Evolutionary conservation across 495 filamentous ascomycete genomes (phyloP).

Genomic region (Penicillium egyptiacum): DNA sequence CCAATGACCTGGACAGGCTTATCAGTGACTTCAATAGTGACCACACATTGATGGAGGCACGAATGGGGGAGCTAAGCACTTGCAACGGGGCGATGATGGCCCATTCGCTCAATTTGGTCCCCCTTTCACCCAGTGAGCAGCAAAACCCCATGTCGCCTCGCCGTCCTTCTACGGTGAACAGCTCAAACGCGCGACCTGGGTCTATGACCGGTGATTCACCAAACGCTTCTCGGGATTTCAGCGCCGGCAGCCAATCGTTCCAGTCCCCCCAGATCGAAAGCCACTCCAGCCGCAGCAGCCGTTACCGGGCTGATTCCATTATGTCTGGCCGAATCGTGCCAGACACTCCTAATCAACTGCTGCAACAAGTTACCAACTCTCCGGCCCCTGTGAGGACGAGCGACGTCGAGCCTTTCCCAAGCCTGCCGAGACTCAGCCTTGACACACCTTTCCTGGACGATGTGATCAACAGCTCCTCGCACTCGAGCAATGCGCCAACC

Average conservation of each 20-base stretch:
- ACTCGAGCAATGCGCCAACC: slow-evolving; percentile 27
- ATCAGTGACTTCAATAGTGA: slow-evolving; percentile 70
- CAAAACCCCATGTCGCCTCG: slow-evolving; percentile 36
- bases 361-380: slow-evolving; percentile 34
- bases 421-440: slow-evolving; percentile 42
- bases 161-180: slow-evolving; percentile 47
- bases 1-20: slow-evolving; percentile 64
- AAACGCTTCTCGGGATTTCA: slow-evolving; percentile 53
- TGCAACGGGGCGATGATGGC: slow-evolving; percentile 59
- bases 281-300: slow-evolving; percentile 30
- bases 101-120: slow-evolving; percentile 51
- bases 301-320: slow-evolving; percentile 37
- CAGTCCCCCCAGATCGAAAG: slow-evolving; percentile 38
- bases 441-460: slow-evolving; percentile 48
- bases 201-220: slow-evolving; percentile 69
- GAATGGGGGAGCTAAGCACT: slow-evolving; percentile 52
- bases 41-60: slow-evolving; percentile 57
- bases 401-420: slow-evolving; percentile 39
- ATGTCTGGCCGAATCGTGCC: slow-evolving; percentile 29
- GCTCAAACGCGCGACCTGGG: slow-evolving; percentile 49
- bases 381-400: slow-evolving; percentile 10
- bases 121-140: slow-evolving; percentile 50
- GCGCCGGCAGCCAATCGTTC: slow-evolving; percentile 35
- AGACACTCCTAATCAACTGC: slow-evolving; percentile 27
- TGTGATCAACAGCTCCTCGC: slow-evolving; percentile 26